Evolutionary conservation across 768 basidiomycete genomes (phyloP).

Genomic region (Lentinula lateritia): DNA sequence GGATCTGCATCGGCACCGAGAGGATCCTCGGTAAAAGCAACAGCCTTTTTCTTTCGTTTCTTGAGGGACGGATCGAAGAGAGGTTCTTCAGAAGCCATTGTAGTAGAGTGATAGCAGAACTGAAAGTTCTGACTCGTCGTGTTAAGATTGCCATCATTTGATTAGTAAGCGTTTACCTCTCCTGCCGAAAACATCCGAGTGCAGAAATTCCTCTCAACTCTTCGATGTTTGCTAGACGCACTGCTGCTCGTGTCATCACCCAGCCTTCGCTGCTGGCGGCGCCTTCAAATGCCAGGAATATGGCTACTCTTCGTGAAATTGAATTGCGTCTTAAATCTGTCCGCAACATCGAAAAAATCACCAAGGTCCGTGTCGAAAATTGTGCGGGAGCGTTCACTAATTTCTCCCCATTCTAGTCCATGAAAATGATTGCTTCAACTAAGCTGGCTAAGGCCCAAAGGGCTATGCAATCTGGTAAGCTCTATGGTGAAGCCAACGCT

Average conservation of each 20-base stretch:
- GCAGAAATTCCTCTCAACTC: slow-evolving; percentile 15
- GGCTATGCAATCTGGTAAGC: slow-evolving; percentile 87
- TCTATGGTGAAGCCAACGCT: slow-evolving; percentile 88
- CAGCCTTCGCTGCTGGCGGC: slow-evolving; percentile 32
- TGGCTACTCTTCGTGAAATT: slow-evolving; percentile 97
- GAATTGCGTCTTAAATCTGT: slow-evolving; percentile 96
- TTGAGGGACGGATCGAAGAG: slow-evolving; percentile 81
- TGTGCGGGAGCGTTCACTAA: not conserved
- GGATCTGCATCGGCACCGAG: slow-evolving; percentile 80
- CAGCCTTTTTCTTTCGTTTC: slow-evolving; percentile 84
- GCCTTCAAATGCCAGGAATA: slow-evolving; percentile 64
- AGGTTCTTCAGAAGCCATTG: slow-evolving; percentile 66
- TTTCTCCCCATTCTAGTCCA: slow-evolving; percentile 52
- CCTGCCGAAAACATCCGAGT: slow-evolving; percentile 40
- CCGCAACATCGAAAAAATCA: slow-evolving; percentile 99
- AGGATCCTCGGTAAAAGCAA: slow-evolving; percentile 82
- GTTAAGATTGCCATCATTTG: slow-evolving; percentile 9
- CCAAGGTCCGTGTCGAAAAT: slow-evolving; percentile 56
- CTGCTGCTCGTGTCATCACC: slow-evolving; percentile 33
- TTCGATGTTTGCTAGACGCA: slow-evolving; percentile 42
- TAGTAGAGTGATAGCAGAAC: slow-evolving; percentile 12
- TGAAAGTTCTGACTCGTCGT: slow-evolving; percentile 5
- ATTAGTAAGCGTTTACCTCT: slow-evolving; percentile 2
- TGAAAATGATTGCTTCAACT: slow-evolving; percentile 99
- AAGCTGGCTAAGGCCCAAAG: slow-evolving; percentile 94